Evolutionary conservation across 2,329 filamentous ascomycete species (phyloP), one percentile per base, ranked within the genome.

Genomic region (Penicillium sp.): DNA sequence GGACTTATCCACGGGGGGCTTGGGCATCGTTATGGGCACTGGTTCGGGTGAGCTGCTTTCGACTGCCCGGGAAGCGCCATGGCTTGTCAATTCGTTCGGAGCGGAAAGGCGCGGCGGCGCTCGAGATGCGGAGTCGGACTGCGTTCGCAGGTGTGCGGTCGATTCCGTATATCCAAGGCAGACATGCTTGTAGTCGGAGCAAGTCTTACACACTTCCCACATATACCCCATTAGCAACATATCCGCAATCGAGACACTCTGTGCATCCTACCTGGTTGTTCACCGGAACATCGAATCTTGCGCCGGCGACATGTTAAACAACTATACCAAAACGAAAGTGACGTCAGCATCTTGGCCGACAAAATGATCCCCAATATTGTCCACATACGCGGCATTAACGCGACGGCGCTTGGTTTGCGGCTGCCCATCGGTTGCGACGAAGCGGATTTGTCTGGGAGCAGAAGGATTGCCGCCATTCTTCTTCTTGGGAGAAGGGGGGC

Each of bases 381-480:
- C 25, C 28, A 66, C 86, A 74, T 80, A 89, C 84, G 89, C 89
- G 67, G 89, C 87, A 75, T 87, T 90, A 68, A 93, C 89, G 66
- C 89, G 82, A 69, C 89, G 83, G 65, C 89, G 81, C 75, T 92
- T 93, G 26, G 88, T 87, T 59, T 89, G 88, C 46, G 89, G 89
- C 62, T 90, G 88, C 59, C 89, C 89, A 75, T 91, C 88, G 67
- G 87, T 91, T 61, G 90, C 89, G 65, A 93, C 89, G 72, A 92
- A 93, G 65, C 89, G 87, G 63, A 90, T 89, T 67, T 78, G 77
- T 55, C 74, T 66, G 46, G 69, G 67, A 52, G 62, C 64, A 53
- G 67, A 60, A 61, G 66, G 57, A 63, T 59, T 67, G 61, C 64
- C 68, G 63, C 65, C 66, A 59, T 61, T 63, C 57, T 73, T 74